These are phyloP conservation scores for Pittosporum tobira DNA, from an alignment of 129 eudicot species.

Conservation along the genomic window DNA sequence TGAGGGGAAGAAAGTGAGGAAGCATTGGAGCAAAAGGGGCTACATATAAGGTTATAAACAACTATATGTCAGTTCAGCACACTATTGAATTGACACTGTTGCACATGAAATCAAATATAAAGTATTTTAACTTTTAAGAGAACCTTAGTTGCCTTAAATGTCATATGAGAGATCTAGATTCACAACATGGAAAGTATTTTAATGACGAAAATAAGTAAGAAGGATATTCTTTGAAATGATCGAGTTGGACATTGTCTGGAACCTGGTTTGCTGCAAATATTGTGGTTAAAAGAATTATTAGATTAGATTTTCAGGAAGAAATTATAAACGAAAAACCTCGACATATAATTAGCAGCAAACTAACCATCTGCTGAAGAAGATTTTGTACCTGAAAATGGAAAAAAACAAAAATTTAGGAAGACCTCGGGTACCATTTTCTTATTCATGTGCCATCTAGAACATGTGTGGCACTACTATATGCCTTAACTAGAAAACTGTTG, in stretches of 20 bases:
- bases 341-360: slow-evolving; percentile 7
- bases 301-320: not conserved
- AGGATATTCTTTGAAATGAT: slow-evolving; percentile 76
- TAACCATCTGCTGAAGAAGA: slow-evolving; percentile 87
- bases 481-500: no score
- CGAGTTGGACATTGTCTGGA: slow-evolving; percentile 78
- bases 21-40: no score
- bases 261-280: slow-evolving; percentile 65
- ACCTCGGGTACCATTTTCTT: not conserved
- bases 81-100: no score
- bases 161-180: no score
- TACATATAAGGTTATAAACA: no score
- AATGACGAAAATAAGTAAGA: slow-evolving; percentile 15
- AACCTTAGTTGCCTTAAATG: no score
- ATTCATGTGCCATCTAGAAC: not conserved
- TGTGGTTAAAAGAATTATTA: not conserved
- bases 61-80: no score
- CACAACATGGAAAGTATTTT: not conserved
- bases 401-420: slow-evolving; percentile 4
- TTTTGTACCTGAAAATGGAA: slow-evolving; percentile 67
- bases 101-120: no score
- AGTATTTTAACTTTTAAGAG: no score
- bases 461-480: not conserved
- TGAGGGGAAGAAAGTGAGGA: no score
- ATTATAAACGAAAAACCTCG: not conserved